phyloP scores from a whole-genome alignment of 2,329 filamentous ascomycete genomes.

The Trichoderma oligosporum region DNA sequence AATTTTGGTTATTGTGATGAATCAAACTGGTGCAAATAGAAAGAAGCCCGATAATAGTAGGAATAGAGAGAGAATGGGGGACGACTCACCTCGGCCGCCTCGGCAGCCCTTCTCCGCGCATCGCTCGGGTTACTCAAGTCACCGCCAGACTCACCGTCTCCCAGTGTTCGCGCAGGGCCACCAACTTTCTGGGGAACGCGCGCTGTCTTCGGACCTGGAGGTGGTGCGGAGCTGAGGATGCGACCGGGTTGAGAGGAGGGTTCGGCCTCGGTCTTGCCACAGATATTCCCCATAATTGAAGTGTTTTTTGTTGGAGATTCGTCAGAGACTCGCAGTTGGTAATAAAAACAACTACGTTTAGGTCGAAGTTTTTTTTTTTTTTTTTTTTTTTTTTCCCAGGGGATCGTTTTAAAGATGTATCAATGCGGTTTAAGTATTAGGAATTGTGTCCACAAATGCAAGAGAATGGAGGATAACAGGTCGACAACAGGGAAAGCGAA shows the following conservation, averaged over 20 bases:
- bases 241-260: constrained; percentile 71
- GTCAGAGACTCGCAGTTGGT: background rate
- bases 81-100: constrained; percentile 72
- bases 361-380: too few relatives aligned
- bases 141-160: constrained; percentile 37
- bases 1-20: too few relatives aligned
- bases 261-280: constrained; percentile 68
- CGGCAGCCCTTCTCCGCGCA: constrained; percentile 68
- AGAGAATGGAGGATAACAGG: too few relatives aligned
- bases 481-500: too few relatives aligned
- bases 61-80: constrained; percentile 21
- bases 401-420: too few relatives aligned
- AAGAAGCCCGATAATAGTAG: too few relatives aligned
- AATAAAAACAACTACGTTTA: too few relatives aligned
- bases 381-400: too few relatives aligned
- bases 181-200: constrained; percentile 52
- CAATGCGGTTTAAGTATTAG: too few relatives aligned
- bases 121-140: constrained; percentile 44
- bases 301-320: background rate
- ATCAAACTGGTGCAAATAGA: too few relatives aligned
- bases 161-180: constrained; percentile 61
- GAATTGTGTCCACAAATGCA: too few relatives aligned
- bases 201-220: constrained; percentile 45
- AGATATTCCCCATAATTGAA: constrained; percentile 74
- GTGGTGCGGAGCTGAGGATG: constrained; percentile 56